These are phyloP conservation scores for Sporisorium iseilematis-ciliati DNA, from an alignment of 1,284 basidiomycete species.

Conservation along the genomic window DNA sequence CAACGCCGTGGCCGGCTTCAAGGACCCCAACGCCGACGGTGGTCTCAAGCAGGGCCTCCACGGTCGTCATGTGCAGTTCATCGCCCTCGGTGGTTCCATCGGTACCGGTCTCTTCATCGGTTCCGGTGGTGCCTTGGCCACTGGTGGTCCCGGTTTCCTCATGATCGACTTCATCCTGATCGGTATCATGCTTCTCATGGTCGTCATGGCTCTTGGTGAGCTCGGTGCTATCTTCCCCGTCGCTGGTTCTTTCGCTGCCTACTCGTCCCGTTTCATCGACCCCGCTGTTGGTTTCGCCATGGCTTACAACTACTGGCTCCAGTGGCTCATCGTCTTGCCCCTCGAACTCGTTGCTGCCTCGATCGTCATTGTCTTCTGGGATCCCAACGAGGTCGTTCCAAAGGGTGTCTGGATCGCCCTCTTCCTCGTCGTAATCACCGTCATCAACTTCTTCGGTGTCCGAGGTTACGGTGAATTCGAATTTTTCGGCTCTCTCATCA, in stretches of 20 bases:
- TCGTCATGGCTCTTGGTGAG: constrained; percentile 70
- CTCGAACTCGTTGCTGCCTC: constrained; percentile 65
- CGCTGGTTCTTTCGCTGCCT: constrained; percentile 65
- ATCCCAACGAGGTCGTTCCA: constrained; percentile 49
- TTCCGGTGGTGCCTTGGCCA: constrained; percentile 71
- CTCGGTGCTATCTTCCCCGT: constrained; percentile 64
- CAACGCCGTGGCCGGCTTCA: constrained; percentile 42
- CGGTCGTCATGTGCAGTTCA: constrained; percentile 65
- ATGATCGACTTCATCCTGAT: constrained; percentile 67
- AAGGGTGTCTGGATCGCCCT: constrained; percentile 62
- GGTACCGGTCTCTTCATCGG: constrained; percentile 73
- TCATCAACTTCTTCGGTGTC: constrained; percentile 68
- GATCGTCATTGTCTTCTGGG: constrained; percentile 65
- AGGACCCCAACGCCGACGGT: constrained; percentile 22
- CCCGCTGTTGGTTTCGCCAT: constrained; percentile 65
- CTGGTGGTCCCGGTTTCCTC: constrained; percentile 72
- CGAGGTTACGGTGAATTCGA: constrained; percentile 68
- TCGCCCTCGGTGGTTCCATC: constrained; percentile 70
- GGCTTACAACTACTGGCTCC: constrained; percentile 67
- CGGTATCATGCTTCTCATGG: constrained; percentile 69
- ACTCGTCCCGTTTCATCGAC: constrained; percentile 67
- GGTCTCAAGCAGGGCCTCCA: constrained; percentile 60
- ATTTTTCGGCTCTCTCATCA: constrained; percentile 61
- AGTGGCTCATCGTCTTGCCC: constrained; percentile 65
- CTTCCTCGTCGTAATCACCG: constrained; percentile 55